A percentile compares a stretch with the other conserved stretches of the same genome.
Conservation (phyloP, 2,329 filamentous ascomycete genomes). For the Cytospora paraplurivora region DNA sequence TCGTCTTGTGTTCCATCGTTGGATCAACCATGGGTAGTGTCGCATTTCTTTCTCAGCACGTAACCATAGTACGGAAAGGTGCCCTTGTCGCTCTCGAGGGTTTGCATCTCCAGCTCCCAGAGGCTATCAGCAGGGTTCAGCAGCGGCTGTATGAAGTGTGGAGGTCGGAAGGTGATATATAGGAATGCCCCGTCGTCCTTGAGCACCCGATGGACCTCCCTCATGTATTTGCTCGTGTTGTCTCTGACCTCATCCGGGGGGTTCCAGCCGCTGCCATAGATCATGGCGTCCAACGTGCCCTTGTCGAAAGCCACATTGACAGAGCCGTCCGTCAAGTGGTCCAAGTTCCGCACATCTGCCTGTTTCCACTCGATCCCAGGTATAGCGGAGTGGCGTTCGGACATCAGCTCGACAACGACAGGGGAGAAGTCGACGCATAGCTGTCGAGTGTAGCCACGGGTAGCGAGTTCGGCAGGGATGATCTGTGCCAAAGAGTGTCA, state of each 20-base stretch:
- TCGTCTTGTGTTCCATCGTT: too few species aligned
- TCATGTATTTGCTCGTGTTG: conserved; percentile 51
- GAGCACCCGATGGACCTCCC: conserved; percentile 52
- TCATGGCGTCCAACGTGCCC: conserved; percentile 57
- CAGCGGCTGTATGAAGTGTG: conserved; percentile 55
- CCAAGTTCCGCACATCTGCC: conserved; percentile 55
- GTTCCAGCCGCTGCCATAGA: conserved; percentile 55
- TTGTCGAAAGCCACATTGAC: conserved; percentile 58
- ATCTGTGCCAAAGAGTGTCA: conserved; percentile 40
- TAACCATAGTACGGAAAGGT: conserved; percentile 55
- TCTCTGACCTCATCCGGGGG: conserved; percentile 51
- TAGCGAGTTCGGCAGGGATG: conserved; percentile 51
- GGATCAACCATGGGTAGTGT: too few species aligned
- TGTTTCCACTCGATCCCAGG: conserved; percentile 51
- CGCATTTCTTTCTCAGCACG: conserved; percentile 39
- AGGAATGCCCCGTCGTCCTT: conserved; percentile 52
- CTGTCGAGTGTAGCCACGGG: conserved; percentile 53
- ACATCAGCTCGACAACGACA: conserved; percentile 56
- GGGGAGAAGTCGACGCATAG: conserved; percentile 60
- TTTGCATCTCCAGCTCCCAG: conserved; percentile 49
- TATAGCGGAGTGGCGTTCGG: conserved; percentile 41
- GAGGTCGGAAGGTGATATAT: conserved; percentile 57
- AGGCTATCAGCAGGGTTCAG: conserved; percentile 42
- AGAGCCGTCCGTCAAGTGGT: conserved; percentile 41
- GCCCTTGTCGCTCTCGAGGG: conserved; percentile 39